Evolutionary conservation across 2,329 filamentous ascomycete species (phyloP), one percentile per base, ranked within the genome.

Genomic region (Elsinoe necatrix): DNA sequence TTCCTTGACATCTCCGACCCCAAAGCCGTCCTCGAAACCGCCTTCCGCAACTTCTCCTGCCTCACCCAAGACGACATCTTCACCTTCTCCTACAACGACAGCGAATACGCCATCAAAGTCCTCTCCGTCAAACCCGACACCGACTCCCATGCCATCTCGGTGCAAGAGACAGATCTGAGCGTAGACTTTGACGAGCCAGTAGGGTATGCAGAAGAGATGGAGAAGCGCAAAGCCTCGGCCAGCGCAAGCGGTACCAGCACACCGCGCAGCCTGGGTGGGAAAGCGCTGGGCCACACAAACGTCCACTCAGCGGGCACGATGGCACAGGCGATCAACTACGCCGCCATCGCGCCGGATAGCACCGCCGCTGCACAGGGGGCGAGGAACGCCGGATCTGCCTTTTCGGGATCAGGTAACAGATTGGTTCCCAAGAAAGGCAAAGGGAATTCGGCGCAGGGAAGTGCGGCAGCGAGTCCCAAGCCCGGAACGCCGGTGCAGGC

Each of bases 1-100:
- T 98, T 98, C 73, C 86, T 98, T 61, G 92, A 97, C 45, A 97
- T 98, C 68, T 92, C 87, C 65, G 93, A 98, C 66, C 93, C 93
- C 20, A 96, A 95, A 73, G 93, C 93, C 39, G 93, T 98, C 11
- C 83, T 98, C 27, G 93, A 98, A 73, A 93, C 93, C 65, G 92
- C 90, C 0, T 96, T 98, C 73, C 85, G 92, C 42, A 95, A 95
- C 72, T 98, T 97, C 73, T 89, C 91, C 14, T 92, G 92, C 52
- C 79, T 97, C 14, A 95, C 91, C 2, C 89, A 91, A 67, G 91
- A 90, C 61, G 93, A 98, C 67, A 79, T 95, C 42, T 98, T 98
- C 77, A 95, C 88, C 61, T 98, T 98, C 70, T 81, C 86, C 64
- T 98, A 98, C 75, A 98, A 98, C 71, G 91, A 97, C 68, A 87